phyloP scores from a whole-genome alignment of 179 eudicot genomes.

The Nepenthes alata region DNA sequence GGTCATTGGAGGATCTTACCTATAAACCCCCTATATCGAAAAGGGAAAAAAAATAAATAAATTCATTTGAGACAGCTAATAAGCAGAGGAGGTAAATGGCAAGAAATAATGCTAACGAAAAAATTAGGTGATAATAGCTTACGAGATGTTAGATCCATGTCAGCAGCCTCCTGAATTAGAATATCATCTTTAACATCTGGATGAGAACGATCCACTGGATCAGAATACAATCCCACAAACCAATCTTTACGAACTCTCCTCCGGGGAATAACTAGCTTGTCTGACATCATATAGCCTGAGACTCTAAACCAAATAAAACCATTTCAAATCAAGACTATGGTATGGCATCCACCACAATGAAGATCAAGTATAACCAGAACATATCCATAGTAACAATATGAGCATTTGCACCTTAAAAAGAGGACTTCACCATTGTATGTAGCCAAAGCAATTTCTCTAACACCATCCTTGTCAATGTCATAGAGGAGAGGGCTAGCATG shows the following conservation, averaged over 20 bases:
- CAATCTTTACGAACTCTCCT: constrained; percentile 74
- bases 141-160: constrained; percentile 40
- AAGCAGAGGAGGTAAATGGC: no score
- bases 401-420: constrained; percentile 61
- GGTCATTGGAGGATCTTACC: no score
- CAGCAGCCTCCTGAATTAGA: constrained; percentile 63
- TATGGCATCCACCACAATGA: neutral
- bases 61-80: no score
- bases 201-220: constrained; percentile 93
- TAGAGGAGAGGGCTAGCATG: constrained; percentile 91
- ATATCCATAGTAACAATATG: neutral
- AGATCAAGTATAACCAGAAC: neutral
- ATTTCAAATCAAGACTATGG: neutral
- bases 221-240: constrained; percentile 64
- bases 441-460: constrained; percentile 88
- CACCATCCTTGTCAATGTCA: constrained; percentile 98
- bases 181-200: constrained; percentile 86
- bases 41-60: no score
- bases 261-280: constrained; percentile 81
- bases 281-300: constrained; percentile 93
- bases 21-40: no score
- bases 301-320: constrained; percentile 31
- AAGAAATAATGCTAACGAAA: neutral
- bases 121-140: constrained; percentile 19
- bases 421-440: constrained; percentile 95